Conservation (phyloP, 768 basidiomycete species). For the Trametopsis cervina region DNA sequence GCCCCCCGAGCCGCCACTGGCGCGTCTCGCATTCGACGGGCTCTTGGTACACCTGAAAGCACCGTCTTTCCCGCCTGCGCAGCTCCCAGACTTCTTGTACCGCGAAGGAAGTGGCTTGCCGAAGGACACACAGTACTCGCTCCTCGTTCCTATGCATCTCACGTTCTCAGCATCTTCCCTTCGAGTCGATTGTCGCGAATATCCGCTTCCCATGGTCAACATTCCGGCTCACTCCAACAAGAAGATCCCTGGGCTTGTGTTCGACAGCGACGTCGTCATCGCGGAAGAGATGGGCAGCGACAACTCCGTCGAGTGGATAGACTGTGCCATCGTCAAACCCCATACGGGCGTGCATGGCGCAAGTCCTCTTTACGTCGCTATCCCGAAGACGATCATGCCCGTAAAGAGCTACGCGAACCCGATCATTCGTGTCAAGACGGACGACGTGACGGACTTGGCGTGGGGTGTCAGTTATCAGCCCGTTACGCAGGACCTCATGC, state of each 20-base stretch:
- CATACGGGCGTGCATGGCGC: constrained; percentile 46
- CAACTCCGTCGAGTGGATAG: constrained; percentile 63
- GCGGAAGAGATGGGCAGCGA: constrained; percentile 79
- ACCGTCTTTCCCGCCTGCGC: constrained; percentile 51
- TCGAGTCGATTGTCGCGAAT: constrained; percentile 69
- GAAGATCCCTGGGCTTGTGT: constrained; percentile 43
- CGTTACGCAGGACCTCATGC: constrained; percentile 80
- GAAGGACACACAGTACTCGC: constrained; percentile 59
- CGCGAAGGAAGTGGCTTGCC: constrained; percentile 67
- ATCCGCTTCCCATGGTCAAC: constrained; percentile 79
- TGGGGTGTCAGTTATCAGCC: constrained; percentile 90
- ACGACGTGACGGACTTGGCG: constrained; percentile 62
- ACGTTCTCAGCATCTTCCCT: constrained; percentile 58
- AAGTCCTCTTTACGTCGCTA: constrained; percentile 45
- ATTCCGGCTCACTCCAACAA: constrained; percentile 45
- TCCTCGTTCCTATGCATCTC: constrained; percentile 80
- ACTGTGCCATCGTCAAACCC: constrained; percentile 55
- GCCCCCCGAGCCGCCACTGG: constrained; percentile 51
- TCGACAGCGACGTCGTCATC: constrained; percentile 74
- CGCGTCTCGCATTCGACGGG: constrained; percentile 57
- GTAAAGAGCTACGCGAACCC: constrained; percentile 89
- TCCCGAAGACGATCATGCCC: constrained; percentile 93
- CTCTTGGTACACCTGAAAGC: constrained; percentile 47
- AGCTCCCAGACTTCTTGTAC: constrained; percentile 57
- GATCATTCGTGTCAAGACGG: constrained; percentile 55